A percentile compares a stretch with the other conserved stretches of the same genome.
These are phyloP conservation scores for Bacidia gigantensis DNA, from an alignment of 495 filamentous ascomycete species.

Conservation along the genomic window DNA sequence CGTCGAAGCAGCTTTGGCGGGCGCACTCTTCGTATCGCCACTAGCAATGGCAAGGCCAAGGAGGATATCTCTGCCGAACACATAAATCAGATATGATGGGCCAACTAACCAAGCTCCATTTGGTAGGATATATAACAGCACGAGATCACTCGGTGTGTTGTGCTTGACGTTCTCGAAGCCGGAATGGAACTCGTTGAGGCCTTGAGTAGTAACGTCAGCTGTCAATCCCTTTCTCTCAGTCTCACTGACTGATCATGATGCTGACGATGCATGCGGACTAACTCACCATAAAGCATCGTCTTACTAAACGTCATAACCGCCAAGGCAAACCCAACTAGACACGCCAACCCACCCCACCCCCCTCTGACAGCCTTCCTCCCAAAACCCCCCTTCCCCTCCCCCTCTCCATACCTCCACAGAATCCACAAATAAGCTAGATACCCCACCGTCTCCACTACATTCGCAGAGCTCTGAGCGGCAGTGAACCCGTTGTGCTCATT, in stretches of 20 bases:
- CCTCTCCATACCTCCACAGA: constrained; percentile 36
- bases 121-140: constrained; percentile 63
- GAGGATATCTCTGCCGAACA: constrained; percentile 56
- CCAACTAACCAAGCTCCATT: constrained; percentile 72
- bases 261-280: background rate
- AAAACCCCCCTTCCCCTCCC: constrained; percentile 17
- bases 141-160: constrained; percentile 42
- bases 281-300: constrained; percentile 75
- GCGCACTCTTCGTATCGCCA: constrained; percentile 12
- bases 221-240: background rate
- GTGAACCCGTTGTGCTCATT: constrained; percentile 65
- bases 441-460: constrained; percentile 54
- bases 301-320: constrained; percentile 77
- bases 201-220: constrained; percentile 29
- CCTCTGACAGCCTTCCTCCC: constrained; percentile 23
- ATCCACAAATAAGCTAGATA: constrained; percentile 58
- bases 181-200: constrained; percentile 63
- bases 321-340: constrained; percentile 52
- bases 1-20: constrained; percentile 4
- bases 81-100: constrained; percentile 55
- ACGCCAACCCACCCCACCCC: constrained; percentile 32
- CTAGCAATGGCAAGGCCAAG: constrained; percentile 43
- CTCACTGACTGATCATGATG: too few species aligned
- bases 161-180: constrained; percentile 71
- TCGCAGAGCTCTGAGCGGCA: constrained; percentile 59